phyloP scores from a whole-genome alignment of 2,329 filamentous ascomycete genomes.

The Penicillium sp. region DNA sequence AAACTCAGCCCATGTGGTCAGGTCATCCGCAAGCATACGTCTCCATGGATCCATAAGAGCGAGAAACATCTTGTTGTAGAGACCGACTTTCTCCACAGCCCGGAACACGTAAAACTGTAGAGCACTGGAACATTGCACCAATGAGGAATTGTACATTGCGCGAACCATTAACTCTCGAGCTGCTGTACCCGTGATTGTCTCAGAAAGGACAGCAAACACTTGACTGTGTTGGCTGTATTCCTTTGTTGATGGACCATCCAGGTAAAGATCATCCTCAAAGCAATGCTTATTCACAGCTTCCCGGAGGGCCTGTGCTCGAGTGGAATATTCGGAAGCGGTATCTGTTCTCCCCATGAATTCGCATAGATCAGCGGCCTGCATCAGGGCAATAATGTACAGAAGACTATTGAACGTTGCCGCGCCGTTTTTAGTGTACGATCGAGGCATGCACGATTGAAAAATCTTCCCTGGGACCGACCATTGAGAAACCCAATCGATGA shows the following conservation, averaged over 20 bases:
- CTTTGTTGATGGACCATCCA: slow-evolving; percentile 20
- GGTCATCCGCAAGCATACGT: slow-evolving; percentile 22
- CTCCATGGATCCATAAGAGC: slow-evolving; percentile 21
- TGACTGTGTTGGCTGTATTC: slow-evolving; percentile 28
- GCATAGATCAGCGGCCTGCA: slow-evolving; percentile 12
- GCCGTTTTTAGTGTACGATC: slow-evolving; percentile 3
- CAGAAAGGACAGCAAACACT: slow-evolving; percentile 22
- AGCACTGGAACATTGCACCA: slow-evolving; percentile 19
- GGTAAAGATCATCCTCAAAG: slow-evolving; percentile 17
- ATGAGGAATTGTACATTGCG: slow-evolving; percentile 7
- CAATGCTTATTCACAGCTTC: slow-evolving; percentile 23
- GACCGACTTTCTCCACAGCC: slow-evolving; percentile 19
- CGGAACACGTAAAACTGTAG: slow-evolving; percentile 25
- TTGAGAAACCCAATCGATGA: slow-evolving; percentile 27
- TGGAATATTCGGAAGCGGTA: slow-evolving; percentile 19
- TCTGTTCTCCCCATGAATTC: slow-evolving; percentile 7
- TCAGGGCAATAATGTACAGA: slow-evolving; percentile 9
- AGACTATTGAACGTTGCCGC: not conserved
- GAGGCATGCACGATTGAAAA: slow-evolving; percentile 15
- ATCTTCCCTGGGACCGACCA: slow-evolving; percentile 19
- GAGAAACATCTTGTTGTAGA: slow-evolving; percentile 20
- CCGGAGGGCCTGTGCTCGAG: slow-evolving; percentile 15
- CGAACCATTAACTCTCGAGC: slow-evolving; percentile 18
- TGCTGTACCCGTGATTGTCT: slow-evolving; percentile 8
- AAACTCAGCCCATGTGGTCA: slow-evolving; percentile 29